Conservation (phyloP, 2,329 filamentous ascomycete species). For the Alternaria consortialis region DNA sequence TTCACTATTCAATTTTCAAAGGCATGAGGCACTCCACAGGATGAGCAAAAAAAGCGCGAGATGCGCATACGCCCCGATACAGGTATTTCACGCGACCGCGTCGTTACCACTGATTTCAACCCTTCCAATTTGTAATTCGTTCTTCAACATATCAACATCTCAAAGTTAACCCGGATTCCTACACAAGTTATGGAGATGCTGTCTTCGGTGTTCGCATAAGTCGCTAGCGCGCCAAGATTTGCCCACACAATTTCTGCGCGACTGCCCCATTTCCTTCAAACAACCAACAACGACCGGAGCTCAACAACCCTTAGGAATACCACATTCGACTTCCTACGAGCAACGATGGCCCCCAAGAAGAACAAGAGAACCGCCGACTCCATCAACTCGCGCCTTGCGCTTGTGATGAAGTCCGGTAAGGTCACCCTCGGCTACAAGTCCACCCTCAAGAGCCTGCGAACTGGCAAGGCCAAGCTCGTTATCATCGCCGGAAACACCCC, state of each 20-base stretch:
- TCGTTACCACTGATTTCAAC: background rate
- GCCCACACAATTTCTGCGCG: constrained; percentile 24
- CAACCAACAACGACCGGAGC: constrained; percentile 41
- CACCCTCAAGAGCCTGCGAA: constrained; percentile 85
- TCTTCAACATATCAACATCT: background rate
- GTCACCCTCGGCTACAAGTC: constrained; percentile 92
- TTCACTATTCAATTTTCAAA: background rate
- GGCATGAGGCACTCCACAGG: too few relatives aligned
- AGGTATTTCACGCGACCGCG: too few relatives aligned
- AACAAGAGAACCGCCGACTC: constrained; percentile 84
- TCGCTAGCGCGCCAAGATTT: constrained; percentile 27
- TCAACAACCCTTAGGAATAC: constrained; percentile 45
- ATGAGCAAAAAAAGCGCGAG: background rate
- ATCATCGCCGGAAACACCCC: constrained; percentile 96
- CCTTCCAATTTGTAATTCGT: background rate
- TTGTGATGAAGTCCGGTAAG: constrained; percentile 76
- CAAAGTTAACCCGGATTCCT: too few relatives aligned
- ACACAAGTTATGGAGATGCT: background rate
- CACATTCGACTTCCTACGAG: constrained; percentile 45
- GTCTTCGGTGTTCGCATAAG: background rate
- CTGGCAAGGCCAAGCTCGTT: constrained; percentile 98
- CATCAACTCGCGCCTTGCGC: constrained; percentile 73
- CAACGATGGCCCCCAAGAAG: constrained; percentile 78
- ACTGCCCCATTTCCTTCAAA: constrained; percentile 3
- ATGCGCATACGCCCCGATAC: background rate